Evolutionary conservation across 495 filamentous ascomycete species (phyloP).

Genomic region (Umbilicaria muhlenbergii): DNA sequence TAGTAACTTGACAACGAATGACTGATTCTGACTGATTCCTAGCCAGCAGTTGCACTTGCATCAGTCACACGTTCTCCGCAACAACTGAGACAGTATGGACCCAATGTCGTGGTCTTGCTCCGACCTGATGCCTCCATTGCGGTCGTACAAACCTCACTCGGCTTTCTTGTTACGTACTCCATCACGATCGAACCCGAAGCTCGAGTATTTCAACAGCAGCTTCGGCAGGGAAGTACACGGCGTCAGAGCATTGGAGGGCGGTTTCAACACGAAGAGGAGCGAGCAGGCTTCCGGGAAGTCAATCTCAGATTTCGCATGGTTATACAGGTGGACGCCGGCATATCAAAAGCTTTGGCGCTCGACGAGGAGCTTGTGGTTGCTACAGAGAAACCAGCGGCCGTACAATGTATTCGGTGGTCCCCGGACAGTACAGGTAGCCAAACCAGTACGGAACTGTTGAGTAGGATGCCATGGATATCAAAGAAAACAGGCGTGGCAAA

Average conservation of each 20-base stretch:
- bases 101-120: slow-evolving; percentile 68
- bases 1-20: slow-evolving; percentile 5
- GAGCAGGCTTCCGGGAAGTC: slow-evolving; percentile 68
- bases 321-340: slow-evolving; percentile 94
- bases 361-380: slow-evolving; percentile 91
- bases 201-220: slow-evolving; percentile 70
- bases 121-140: slow-evolving; percentile 85
- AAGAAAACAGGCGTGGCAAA: slow-evolving; percentile 61
- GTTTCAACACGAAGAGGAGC: slow-evolving; percentile 44
- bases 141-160: slow-evolving; percentile 75
- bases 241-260: slow-evolving; percentile 52
- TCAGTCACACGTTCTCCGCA: slow-evolving; percentile 62
- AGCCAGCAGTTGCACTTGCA: slow-evolving; percentile 85
- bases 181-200: slow-evolving; percentile 71
- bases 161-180: slow-evolving; percentile 89
- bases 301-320: slow-evolving; percentile 92
- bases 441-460: slow-evolving; percentile 81
- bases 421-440: slow-evolving; percentile 68
- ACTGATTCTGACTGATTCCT: slow-evolving; percentile 19
- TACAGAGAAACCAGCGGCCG: slow-evolving; percentile 79
- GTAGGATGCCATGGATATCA: slow-evolving; percentile 67
- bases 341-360: slow-evolving; percentile 70
- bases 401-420: slow-evolving; percentile 93
- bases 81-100: slow-evolving; percentile 71
- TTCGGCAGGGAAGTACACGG: slow-evolving; percentile 48